phyloP scores from a whole-genome alignment of 2,329 filamentous ascomycete species.

The Sporothrix euskadiensis region DNA sequence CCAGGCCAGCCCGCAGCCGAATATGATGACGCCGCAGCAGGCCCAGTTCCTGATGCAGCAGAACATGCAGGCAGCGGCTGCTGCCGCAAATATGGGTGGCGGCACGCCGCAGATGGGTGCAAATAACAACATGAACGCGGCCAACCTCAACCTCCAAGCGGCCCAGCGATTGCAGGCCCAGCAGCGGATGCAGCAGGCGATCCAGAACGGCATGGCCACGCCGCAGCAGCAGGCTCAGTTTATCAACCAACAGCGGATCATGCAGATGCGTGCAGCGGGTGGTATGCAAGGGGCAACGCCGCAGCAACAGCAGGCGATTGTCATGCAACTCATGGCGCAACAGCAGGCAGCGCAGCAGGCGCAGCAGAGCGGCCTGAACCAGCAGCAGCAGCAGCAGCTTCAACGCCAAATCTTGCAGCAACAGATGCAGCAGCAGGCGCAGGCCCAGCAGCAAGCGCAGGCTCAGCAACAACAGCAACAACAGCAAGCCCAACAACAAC shows the following conservation, averaged over 20 bases:
- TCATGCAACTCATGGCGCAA: slow-evolving; percentile 38
- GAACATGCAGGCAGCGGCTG: slow-evolving; percentile 37
- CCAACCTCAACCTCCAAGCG: slow-evolving; percentile 38
- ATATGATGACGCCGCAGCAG: slow-evolving; percentile 56
- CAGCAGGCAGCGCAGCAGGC: slow-evolving; percentile 15
- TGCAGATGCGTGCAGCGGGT: slow-evolving; percentile 39
- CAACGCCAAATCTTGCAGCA: slow-evolving; percentile 23
- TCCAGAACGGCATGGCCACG: slow-evolving; percentile 44
- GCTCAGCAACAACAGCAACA: slow-evolving; percentile 33
- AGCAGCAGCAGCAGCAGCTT: slow-evolving; percentile 10
- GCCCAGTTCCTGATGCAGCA: slow-evolving; percentile 55
- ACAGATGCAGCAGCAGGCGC: slow-evolving; percentile 40
- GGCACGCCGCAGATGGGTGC: slow-evolving; percentile 40
- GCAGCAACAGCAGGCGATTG: slow-evolving; percentile 34
- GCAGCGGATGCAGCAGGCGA: slow-evolving; percentile 34
- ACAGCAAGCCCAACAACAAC: slow-evolving; percentile 35
- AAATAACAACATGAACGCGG: not conserved
- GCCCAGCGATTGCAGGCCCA: slow-evolving; percentile 51
- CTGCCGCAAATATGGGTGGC: slow-evolving; percentile 35
- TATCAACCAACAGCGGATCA: slow-evolving; percentile 35
- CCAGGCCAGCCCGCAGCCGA: slow-evolving; percentile 61
- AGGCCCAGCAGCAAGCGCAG: slow-evolving; percentile 39
- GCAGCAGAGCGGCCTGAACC: slow-evolving; percentile 31
- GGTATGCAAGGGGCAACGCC: slow-evolving; percentile 37
- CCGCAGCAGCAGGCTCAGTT: slow-evolving; percentile 37